Conservation (phyloP, 2,329 filamentous ascomycete species). For the Hymenoscyphus fructigenus region DNA sequence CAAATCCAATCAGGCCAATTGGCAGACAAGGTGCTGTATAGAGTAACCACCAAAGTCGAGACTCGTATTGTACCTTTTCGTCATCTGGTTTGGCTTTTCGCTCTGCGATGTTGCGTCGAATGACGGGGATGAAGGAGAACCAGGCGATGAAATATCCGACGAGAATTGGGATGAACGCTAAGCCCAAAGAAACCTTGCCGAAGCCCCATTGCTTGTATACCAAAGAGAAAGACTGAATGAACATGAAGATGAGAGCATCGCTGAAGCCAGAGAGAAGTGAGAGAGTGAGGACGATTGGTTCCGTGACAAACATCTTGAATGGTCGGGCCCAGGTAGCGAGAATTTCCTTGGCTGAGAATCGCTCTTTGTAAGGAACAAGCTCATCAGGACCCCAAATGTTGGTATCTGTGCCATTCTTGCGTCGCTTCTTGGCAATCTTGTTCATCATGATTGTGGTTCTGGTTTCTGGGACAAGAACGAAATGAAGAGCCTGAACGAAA, state of each 20-base stretch:
- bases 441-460: slow-evolving; percentile 76
- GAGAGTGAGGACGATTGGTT: slow-evolving; percentile 70
- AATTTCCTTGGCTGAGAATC: slow-evolving; percentile 59
- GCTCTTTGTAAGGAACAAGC: slow-evolving; percentile 57
- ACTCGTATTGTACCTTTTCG: slow-evolving; percentile 67
- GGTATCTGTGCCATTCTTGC: slow-evolving; percentile 57
- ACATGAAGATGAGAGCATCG: slow-evolving; percentile 76
- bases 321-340: slow-evolving; percentile 59
- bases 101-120: slow-evolving; percentile 52
- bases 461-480: slow-evolving; percentile 74
- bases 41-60: slow-evolving; percentile 63
- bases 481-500: slow-evolving; percentile 65
- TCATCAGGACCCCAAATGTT: slow-evolving; percentile 71
- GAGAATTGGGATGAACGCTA: slow-evolving; percentile 65
- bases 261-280: slow-evolving; percentile 72
- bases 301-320: slow-evolving; percentile 71
- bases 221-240: slow-evolving; percentile 67
- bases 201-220: slow-evolving; percentile 71
- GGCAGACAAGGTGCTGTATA: slow-evolving; percentile 60
- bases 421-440: slow-evolving; percentile 71
- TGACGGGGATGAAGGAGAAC: slow-evolving; percentile 57
- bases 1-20: slow-evolving; percentile 69
- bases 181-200: slow-evolving; percentile 52
- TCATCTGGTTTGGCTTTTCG: slow-evolving; percentile 50
- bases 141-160: slow-evolving; percentile 66